These are phyloP conservation scores for Diaporthe destruens DNA, from an alignment of 2,329 filamentous ascomycete genomes.

Conservation along the genomic window DNA sequence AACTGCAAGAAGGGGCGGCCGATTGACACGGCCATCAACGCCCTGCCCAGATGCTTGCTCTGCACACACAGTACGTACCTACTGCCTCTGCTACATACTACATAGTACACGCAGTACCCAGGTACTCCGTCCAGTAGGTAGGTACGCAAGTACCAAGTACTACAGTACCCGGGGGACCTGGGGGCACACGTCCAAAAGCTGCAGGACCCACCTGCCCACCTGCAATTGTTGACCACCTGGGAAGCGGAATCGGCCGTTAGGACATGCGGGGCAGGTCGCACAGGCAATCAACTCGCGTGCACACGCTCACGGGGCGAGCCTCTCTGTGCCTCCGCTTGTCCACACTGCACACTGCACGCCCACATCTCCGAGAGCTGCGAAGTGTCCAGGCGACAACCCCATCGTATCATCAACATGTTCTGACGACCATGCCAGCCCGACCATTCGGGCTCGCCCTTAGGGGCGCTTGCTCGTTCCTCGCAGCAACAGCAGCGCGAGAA, in stretches of 20 bases:
- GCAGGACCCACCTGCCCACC: conserved; percentile 28
- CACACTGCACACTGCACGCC: too few relatives aligned
- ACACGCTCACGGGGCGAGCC: conserved; percentile 8
- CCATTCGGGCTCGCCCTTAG: neutral
- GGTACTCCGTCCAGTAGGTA: too few relatives aligned
- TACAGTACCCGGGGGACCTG: neutral
- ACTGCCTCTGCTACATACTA: too few relatives aligned
- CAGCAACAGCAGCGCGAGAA: neutral
- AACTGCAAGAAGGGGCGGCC: neutral
- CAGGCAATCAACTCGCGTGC: neutral
- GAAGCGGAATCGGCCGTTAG: conserved; percentile 25
- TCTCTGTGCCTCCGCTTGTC: neutral
- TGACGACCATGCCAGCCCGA: neutral
- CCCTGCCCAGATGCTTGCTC: neutral
- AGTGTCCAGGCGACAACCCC: neutral
- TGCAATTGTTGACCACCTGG: conserved; percentile 4
- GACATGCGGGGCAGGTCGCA: conserved; percentile 23
- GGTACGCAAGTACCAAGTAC: conserved; percentile 6
- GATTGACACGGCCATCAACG: neutral
- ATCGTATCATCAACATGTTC: neutral
- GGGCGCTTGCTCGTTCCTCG: neutral
- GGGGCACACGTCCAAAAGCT: conserved; percentile 1
- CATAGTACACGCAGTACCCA: too few relatives aligned
- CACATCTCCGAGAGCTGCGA: neutral
- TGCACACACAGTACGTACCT: neutral